Evolutionary conservation across 2,329 filamentous ascomycete species (phyloP).

Genomic region (Fusarium nelsonii): DNA sequence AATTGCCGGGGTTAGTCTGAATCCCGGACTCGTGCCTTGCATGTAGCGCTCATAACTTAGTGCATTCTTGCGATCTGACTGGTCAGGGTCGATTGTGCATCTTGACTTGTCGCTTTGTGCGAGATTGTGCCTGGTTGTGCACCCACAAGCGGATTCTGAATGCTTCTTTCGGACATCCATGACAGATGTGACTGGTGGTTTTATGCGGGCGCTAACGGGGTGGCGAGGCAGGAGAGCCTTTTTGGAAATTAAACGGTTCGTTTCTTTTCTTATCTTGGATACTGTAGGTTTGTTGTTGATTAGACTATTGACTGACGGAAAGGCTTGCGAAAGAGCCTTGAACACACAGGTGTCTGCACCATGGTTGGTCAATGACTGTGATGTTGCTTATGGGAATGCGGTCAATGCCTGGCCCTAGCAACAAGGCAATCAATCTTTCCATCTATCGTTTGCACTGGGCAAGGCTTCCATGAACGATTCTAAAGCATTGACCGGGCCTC

Average conservation of each 20-base stretch:
- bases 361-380: not conserved
- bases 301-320: constrained; percentile 3
- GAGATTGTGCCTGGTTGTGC: constrained; percentile 32
- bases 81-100: constrained; percentile 34
- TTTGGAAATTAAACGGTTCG: constrained; percentile 42
- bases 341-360: not conserved
- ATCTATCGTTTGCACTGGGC: constrained; percentile 4
- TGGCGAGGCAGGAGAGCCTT: constrained; percentile 32
- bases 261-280: constrained; percentile 13
- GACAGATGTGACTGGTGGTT: constrained; percentile 29
- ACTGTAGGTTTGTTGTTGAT: not conserved
- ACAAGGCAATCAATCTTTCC: not conserved
- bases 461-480: constrained; percentile 36
- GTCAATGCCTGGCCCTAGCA: constrained; percentile 25
- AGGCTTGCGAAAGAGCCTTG: constrained; percentile 2
- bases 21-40: constrained; percentile 35
- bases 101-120: constrained; percentile 27
- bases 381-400: constrained; percentile 5
- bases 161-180: constrained; percentile 13
- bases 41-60: constrained; percentile 40
- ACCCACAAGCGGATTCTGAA: constrained; percentile 4
- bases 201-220: constrained; percentile 37
- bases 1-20: constrained; percentile 22
- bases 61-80: constrained; percentile 24
- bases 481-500: constrained; percentile 15